These are phyloP conservation scores for Termitomyces sp. DNA, from an alignment of 768 basidiomycete genomes.

Conservation along the genomic window DNA sequence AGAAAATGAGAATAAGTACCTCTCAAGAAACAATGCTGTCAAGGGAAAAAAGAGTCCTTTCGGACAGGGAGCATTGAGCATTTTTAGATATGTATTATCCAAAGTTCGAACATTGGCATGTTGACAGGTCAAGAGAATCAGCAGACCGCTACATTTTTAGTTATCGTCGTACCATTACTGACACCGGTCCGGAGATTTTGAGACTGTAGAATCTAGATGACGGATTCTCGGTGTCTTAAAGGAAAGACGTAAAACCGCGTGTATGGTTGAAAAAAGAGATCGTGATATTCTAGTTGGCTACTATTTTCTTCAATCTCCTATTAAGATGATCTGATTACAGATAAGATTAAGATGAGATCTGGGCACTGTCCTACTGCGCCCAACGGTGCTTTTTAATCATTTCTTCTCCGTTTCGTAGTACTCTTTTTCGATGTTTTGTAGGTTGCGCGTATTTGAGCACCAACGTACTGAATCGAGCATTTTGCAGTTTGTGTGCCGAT, in stretches of 20 bases:
- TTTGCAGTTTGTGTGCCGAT: conserved; percentile 47
- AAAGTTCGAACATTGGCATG: background rate
- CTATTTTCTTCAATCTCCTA: no score
- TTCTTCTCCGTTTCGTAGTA: background rate
- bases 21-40: background rate
- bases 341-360: conserved; percentile 7
- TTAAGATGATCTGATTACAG: background rate
- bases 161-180: background rate
- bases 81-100: background rate
- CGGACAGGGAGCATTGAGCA: background rate
- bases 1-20: no score
- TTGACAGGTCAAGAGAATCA: background rate
- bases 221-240: background rate
- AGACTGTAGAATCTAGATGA: no score
- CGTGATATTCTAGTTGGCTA: background rate
- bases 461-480: background rate
- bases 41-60: background rate
- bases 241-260: background rate
- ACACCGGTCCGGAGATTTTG: background rate
- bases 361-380: background rate
- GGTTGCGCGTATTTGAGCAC: background rate
- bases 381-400: background rate
- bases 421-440: conserved; percentile 17
- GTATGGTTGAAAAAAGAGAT: background rate
- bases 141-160: background rate